A percentile compares a stretch with the other conserved stretches of the same genome.
Conservation (phyloP, 2,329 filamentous ascomycete species). For the Fusarium dimerum region DNA sequence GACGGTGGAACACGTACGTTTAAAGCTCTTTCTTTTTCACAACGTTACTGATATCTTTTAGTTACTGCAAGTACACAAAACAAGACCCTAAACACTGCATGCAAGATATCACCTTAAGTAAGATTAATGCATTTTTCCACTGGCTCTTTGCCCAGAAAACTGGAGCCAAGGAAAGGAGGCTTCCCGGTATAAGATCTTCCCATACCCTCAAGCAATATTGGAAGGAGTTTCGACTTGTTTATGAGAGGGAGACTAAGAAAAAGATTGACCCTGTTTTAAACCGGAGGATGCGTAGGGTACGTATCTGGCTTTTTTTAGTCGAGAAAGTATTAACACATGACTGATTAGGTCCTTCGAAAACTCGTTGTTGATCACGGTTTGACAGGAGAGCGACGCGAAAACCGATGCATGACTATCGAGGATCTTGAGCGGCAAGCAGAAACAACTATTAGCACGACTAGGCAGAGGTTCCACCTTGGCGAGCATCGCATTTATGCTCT, state of each 20-base stretch:
- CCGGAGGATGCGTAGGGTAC: not conserved
- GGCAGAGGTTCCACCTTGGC: constrained; percentile 1
- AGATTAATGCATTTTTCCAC: constrained; percentile 1
- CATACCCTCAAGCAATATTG: not conserved
- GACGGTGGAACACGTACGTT: not conserved
- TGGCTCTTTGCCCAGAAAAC: not conserved
- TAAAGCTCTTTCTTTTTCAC: not conserved
- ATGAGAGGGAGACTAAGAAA: not conserved
- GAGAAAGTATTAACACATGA: not conserved
- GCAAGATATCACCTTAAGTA: not conserved
- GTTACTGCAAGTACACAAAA: constrained; percentile 2
- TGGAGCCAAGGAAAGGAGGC: not conserved
- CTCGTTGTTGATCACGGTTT: not conserved
- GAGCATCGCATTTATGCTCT: constrained; percentile 2
- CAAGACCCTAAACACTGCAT: not conserved
- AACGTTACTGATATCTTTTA: not conserved
- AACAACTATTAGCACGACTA: not conserved
- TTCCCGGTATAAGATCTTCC: not conserved
- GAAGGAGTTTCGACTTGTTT: constrained; percentile 1
- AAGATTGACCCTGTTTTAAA: constrained; percentile 2
- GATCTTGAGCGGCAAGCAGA: constrained; percentile 1
- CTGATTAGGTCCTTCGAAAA: not conserved
- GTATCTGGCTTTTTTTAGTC: not conserved
- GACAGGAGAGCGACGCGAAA: constrained; percentile 1
- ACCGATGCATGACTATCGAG: constrained; percentile 1